A percentile compares a stretch with the other conserved stretches of the same genome.
These are phyloP conservation scores for Blastobotrys proliferans DNA, from an alignment of 1,139 yeast genomes.

Conservation along the genomic window DNA sequence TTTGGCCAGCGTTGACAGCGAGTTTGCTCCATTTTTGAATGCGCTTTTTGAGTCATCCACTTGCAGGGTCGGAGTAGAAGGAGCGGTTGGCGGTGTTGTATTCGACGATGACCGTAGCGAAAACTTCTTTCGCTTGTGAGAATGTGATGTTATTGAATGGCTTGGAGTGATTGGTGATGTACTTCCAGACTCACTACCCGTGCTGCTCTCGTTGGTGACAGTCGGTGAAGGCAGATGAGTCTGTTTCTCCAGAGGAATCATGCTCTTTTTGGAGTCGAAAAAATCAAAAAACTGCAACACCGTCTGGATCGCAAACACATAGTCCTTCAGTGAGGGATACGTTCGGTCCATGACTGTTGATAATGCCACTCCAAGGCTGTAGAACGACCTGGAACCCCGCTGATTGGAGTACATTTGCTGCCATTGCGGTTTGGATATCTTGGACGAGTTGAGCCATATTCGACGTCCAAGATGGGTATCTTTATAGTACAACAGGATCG, in stretches of 20 bases:
- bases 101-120: not conserved
- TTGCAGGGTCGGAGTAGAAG: not conserved
- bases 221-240: constrained; percentile 2
- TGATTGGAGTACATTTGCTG: constrained; percentile 9
- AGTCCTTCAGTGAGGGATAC: constrained; percentile 12
- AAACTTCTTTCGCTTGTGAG: too few relatives aligned
- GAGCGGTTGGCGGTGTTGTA: not conserved
- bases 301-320: constrained; percentile 15
- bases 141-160: too few relatives aligned
- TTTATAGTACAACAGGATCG: constrained; percentile 10
- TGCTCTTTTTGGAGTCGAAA: constrained; percentile 16
- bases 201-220: constrained; percentile 4
- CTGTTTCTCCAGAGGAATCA: constrained; percentile 7
- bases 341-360: constrained; percentile 13
- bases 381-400: constrained; percentile 11
- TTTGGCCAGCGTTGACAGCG: not conserved
- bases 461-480: constrained; percentile 15
- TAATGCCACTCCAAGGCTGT: constrained; percentile 12
- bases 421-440: constrained; percentile 12
- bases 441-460: constrained; percentile 17
- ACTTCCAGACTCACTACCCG: not conserved
- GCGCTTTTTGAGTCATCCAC: constrained; percentile 11
- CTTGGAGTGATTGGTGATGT: not conserved
- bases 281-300: constrained; percentile 17
- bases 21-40: too few relatives aligned